These are phyloP conservation scores for Coemansia asiatica DNA, from an alignment of 192 early-diverging fungal genomes.

Conservation along the genomic window DNA sequence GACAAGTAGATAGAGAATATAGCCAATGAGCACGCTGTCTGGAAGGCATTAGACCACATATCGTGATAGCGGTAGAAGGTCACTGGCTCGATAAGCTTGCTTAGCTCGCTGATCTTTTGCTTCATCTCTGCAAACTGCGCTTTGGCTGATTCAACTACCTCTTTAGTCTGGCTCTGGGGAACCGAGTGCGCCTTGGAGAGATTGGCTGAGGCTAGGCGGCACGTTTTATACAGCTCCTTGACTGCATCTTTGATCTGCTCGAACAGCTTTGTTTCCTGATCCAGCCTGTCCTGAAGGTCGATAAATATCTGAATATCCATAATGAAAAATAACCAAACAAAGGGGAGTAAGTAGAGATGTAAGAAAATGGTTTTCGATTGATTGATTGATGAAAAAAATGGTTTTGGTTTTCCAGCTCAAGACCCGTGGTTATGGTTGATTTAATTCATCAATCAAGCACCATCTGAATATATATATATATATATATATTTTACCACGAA, in stretches of 20 bases:
- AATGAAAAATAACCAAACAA: not conserved
- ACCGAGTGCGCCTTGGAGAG: conserved; percentile 44
- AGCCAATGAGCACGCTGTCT: conserved; percentile 35
- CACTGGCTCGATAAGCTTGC: conserved; percentile 28
- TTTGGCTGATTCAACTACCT: conserved; percentile 18
- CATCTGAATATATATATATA: no score
- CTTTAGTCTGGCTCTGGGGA: conserved; percentile 21
- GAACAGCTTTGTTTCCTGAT: conserved; percentile 36
- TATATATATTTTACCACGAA: no score
- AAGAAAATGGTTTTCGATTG: not conserved
- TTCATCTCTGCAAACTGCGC: conserved; percentile 34
- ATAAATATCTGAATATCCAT: conserved; percentile 52
- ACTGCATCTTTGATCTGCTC: conserved; percentile 31
- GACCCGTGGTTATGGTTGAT: no score
- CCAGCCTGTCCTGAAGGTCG: conserved; percentile 48
- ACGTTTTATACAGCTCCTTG: conserved; percentile 41
- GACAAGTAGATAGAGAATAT: conserved; percentile 41
- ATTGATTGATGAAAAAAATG: no score
- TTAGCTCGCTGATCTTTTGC: conserved; percentile 23
- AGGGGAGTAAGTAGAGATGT: not conserved
- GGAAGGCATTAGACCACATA: conserved; percentile 40
- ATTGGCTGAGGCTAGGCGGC: conserved; percentile 43
- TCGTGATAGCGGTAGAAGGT: conserved; percentile 48
- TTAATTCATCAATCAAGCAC: no score
- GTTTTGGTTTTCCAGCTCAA: no score